Percentiles rank a stretch among this genome's conserved stretches.
phyloP scores from a whole-genome alignment of 306 rosid species.

The Corylus heterophylla region DNA sequence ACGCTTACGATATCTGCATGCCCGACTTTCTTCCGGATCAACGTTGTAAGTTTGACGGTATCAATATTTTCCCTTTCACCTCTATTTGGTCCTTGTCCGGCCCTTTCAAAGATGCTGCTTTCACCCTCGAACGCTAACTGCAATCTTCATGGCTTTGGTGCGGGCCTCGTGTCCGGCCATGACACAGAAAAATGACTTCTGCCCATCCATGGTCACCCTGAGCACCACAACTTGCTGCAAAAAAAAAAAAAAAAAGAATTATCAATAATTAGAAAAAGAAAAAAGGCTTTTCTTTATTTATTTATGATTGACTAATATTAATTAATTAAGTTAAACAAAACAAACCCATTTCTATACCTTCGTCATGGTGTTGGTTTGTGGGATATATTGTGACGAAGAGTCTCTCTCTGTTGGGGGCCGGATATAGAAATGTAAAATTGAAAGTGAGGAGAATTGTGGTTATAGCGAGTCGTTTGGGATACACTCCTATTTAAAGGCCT shows the following conservation, averaged over 20 bases:
- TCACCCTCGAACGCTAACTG: constrained; percentile 33
- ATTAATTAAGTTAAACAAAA: no score
- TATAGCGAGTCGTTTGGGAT: no score
- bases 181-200: background rate
- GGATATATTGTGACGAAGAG: no score
- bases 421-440: no score
- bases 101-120: constrained; percentile 19
- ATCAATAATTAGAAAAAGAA: no score
- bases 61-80: constrained; percentile 35
- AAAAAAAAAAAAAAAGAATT: background rate
- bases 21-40: constrained; percentile 32
- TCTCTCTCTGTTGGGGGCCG: no score
- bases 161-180: background rate
- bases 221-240: constrained; percentile 44
- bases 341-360: no score
- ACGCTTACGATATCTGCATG: constrained; percentile 30
- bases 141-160: constrained; percentile 35
- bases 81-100: constrained; percentile 29
- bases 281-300: no score
- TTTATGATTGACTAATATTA: no score
- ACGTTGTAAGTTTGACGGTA: constrained; percentile 22
- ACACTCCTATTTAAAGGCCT: no score
- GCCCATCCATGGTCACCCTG: constrained; percentile 25
- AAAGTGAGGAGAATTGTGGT: no score
- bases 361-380: no score